These are phyloP conservation scores for Penicillium sp. DNA, from an alignment of 2,329 filamentous ascomycete species.

Conservation along the genomic window DNA sequence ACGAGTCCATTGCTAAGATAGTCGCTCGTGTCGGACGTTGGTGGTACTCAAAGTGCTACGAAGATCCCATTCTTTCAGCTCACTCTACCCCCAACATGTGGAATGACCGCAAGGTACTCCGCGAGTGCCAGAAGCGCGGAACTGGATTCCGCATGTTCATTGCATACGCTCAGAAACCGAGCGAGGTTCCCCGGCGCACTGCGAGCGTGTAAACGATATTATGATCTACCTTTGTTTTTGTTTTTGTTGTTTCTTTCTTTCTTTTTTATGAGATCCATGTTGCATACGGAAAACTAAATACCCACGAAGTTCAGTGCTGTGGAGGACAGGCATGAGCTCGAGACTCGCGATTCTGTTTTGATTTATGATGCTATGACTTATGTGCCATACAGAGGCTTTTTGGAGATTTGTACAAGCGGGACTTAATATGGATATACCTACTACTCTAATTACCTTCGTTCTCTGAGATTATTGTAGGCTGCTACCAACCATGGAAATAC, in stretches of 20 bases:
- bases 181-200: constrained; percentile 44
- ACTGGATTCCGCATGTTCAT: constrained; percentile 90
- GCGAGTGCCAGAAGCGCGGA: constrained; percentile 82
- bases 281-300: constrained; percentile 6
- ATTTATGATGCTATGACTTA: constrained; percentile 10
- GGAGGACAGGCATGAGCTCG: not conserved
- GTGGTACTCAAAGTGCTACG: constrained; percentile 96
- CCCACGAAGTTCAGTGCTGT: constrained; percentile 4
- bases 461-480: not conserved
- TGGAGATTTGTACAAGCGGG: constrained; percentile 9
- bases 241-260: constrained; percentile 8
- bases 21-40: constrained; percentile 88
- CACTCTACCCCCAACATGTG: constrained; percentile 67
- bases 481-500: no score
- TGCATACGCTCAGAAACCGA: constrained; percentile 83
- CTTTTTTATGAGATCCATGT: constrained; percentile 13
- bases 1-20: constrained; percentile 88
- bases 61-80: constrained; percentile 59
- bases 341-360: constrained; percentile 6
- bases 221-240: not conserved
- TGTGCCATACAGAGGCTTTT: not conserved
- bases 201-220: constrained; percentile 40
- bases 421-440: constrained; percentile 8
- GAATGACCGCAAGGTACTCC: constrained; percentile 71
- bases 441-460: not conserved